phyloP scores from a whole-genome alignment of 2,329 filamentous ascomycete genomes.

The Stemphylium beticola region DNA sequence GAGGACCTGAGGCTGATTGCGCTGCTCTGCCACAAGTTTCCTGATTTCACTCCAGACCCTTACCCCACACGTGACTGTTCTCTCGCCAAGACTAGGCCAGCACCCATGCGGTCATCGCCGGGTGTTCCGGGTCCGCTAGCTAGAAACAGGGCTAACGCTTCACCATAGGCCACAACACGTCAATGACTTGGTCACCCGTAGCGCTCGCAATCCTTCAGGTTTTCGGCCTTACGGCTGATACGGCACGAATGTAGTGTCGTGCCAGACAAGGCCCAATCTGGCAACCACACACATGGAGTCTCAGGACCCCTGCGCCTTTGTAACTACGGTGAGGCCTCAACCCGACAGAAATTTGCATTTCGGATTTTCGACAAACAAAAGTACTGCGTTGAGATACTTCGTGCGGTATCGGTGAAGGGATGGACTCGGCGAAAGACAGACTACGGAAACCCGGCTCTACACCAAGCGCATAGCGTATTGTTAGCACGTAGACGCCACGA shows the following conservation, averaged over 20 bases:
- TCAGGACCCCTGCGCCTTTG: constrained; percentile 4
- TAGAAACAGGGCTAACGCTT: constrained; percentile 18
- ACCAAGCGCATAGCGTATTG: constrained; percentile 10
- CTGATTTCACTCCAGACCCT: constrained; percentile 7
- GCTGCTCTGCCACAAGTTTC: background rate
- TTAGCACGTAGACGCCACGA: constrained; percentile 26
- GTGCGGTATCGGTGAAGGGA: background rate
- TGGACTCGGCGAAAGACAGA: background rate
- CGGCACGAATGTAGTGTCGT: constrained; percentile 23
- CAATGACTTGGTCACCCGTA: constrained; percentile 41
- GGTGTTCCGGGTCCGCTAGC: constrained; percentile 10
- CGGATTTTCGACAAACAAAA: background rate
- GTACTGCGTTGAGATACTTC: background rate
- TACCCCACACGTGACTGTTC: constrained; percentile 14
- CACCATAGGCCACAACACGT: constrained; percentile 37
- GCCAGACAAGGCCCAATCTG: constrained; percentile 2
- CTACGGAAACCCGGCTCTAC: constrained; percentile 3
- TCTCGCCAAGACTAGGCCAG: constrained; percentile 1
- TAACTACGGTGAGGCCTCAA: background rate
- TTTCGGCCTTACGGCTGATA: constrained; percentile 31
- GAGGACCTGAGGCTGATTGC: background rate
- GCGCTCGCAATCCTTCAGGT: constrained; percentile 36
- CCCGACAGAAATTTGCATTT: background rate
- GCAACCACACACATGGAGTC: background rate
- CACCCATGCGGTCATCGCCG: constrained; percentile 20